Percentiles rank a stretch among this genome's conserved stretches.
Evolutionary conservation across 768 basidiomycete species (phyloP).

Genomic region (Pleurotus sapidus): DNA sequence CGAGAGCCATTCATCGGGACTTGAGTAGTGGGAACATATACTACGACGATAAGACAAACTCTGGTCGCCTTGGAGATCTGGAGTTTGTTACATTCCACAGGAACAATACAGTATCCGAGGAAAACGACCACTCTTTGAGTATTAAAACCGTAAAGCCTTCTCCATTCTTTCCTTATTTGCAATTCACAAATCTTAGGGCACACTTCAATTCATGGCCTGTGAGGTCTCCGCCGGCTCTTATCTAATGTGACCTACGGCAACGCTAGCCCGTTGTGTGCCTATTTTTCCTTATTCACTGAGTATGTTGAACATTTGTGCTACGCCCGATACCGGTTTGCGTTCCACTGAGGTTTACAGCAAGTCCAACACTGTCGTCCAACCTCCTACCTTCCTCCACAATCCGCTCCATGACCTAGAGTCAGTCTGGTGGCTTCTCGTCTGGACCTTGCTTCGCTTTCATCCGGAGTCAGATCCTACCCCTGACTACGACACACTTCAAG

Average conservation of each 20-base stretch:
- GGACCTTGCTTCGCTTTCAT: background rate
- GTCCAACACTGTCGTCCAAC: too few relatives aligned
- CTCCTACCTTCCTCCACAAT: background rate
- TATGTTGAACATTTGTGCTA: too few relatives aligned
- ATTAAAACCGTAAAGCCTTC: background rate
- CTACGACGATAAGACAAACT: background rate
- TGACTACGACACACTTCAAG: background rate
- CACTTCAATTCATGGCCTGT: background rate
- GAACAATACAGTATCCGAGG: background rate
- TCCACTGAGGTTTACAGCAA: too few relatives aligned
- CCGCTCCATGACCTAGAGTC: slow-evolving; percentile 1
- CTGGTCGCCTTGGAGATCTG: background rate
- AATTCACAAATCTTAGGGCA: background rate
- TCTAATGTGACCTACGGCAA: background rate
- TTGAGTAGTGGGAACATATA: background rate
- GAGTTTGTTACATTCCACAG: background rate
- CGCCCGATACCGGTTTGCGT: too few relatives aligned
- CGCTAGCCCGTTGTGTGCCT: background rate
- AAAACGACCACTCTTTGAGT: background rate
- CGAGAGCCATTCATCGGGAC: background rate
- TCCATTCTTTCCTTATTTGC: too few relatives aligned
- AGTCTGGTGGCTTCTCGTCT: background rate
- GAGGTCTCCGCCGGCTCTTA: background rate
- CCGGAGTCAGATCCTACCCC: too few relatives aligned
- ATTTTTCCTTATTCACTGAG: too few relatives aligned